Percentiles rank a stretch among this genome's conserved stretches.
Evolutionary conservation across 345 rosid genomes (phyloP).

Genomic region (Ceriops decandra): DNA sequence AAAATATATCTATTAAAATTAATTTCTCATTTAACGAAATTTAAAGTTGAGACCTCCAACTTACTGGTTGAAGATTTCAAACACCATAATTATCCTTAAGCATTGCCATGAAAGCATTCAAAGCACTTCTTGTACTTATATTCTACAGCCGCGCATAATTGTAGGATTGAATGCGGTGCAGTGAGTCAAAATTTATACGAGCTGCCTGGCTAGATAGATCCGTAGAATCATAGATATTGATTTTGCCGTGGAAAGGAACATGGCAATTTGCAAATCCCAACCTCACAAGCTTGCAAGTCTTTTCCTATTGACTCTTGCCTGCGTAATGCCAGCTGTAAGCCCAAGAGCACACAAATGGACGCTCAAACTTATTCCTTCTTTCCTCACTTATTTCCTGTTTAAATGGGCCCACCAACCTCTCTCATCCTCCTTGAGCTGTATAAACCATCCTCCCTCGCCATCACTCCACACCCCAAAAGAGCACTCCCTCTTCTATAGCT

Average conservation of each 20-base stretch:
- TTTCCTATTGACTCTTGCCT: no score
- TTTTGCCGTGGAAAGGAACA: constrained; percentile 4
- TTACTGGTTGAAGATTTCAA: no score
- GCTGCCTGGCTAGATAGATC: constrained; percentile 6
- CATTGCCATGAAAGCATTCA: no score
- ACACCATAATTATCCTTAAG: no score
- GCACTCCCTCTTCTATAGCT: constrained; percentile 10
- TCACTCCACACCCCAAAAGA: constrained; percentile 11
- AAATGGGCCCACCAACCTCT: constrained; percentile 1
- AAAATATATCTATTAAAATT: no score
- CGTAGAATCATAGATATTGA: not conserved
- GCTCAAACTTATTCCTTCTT: not conserved
- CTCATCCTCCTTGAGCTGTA: constrained; percentile 34
- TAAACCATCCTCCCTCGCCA: constrained; percentile 19
- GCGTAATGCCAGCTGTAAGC: no score
- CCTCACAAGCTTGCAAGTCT: constrained; percentile 15
- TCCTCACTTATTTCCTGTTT: constrained; percentile 11
- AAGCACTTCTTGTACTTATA: no score
- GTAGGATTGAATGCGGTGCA: not conserved
- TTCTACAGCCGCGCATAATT: not conserved
- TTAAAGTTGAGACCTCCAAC: no score
- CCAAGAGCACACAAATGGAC: constrained; percentile 3
- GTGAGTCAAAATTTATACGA: not conserved
- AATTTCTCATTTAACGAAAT: no score
- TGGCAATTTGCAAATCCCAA: constrained; percentile 22